Conservation (phyloP, 306 rosid genomes). For the Citrullus mucosospermus region DNA sequence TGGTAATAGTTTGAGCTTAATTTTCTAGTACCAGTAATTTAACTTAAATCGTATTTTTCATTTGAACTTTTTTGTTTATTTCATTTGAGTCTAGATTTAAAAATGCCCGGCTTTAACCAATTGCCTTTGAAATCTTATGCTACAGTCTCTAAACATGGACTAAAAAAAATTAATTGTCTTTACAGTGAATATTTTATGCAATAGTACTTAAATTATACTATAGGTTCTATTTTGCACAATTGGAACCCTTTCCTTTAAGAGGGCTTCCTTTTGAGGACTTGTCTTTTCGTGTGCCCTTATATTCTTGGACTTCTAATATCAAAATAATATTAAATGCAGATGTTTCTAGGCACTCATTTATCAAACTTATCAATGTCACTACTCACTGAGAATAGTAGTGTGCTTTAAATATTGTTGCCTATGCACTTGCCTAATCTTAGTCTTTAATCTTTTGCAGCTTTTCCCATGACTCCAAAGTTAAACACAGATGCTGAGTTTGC, state of each 20-base stretch:
- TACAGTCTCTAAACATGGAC: background rate
- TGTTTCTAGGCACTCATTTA: background rate
- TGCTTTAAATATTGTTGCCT: background rate
- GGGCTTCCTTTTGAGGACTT: no score
- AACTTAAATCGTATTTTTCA: background rate
- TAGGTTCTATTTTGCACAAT: no score
- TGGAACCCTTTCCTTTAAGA: no score
- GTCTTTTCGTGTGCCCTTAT: no score
- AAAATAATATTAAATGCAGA: background rate
- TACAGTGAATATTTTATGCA: background rate
- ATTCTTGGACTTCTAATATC: background rate
- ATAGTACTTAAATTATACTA: no score
- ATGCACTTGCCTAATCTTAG: background rate
- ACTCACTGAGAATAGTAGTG: background rate
- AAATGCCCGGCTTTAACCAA: background rate
- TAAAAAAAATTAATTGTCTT: background rate
- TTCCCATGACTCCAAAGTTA: background rate
- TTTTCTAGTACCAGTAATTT: background rate
- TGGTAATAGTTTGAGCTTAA: background rate
- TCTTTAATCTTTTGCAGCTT: conserved; percentile 11
- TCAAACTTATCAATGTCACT: background rate
- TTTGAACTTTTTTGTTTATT: background rate
- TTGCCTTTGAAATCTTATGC: background rate
- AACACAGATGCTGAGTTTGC: conserved; percentile 13
- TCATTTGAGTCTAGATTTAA: background rate